phyloP scores from a whole-genome alignment of 768 basidiomycete genomes.

The Heimioporus sp. region DNA sequence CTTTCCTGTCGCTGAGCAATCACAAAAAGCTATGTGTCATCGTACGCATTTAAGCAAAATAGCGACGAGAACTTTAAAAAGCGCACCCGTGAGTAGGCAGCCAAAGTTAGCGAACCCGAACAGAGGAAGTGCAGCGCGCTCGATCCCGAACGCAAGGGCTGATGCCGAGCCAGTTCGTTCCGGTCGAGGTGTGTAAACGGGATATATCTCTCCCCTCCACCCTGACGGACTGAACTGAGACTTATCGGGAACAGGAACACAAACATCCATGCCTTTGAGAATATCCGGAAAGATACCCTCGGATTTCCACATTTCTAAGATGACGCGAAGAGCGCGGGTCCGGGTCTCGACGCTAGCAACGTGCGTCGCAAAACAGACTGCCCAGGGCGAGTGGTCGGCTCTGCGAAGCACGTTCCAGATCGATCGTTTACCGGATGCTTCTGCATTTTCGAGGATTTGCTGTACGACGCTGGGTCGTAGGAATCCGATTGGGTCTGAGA shows the following conservation, averaged over 20 bases:
- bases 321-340: conserved; percentile 8
- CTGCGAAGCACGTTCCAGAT: conserved; percentile 19
- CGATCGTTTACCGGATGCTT: conserved; percentile 3
- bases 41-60: too few relatives aligned
- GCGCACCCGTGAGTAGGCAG: conserved; percentile 39
- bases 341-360: conserved; percentile 13
- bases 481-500: conserved; percentile 18
- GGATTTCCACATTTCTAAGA: conserved; percentile 16
- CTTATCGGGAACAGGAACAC: not conserved
- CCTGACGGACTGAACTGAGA: conserved; percentile 7
- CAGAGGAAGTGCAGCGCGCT: conserved; percentile 43
- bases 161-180: conserved; percentile 1
- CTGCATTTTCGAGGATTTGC: conserved; percentile 11
- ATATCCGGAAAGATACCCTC: conserved; percentile 19
- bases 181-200: conserved; percentile 20
- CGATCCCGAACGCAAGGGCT: conserved; percentile 37
- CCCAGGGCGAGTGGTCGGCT: conserved; percentile 16
- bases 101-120: conserved; percentile 46
- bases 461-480: conserved; percentile 12
- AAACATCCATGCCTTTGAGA: conserved; percentile 13
- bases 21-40: conserved; percentile 31
- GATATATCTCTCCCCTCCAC: conserved; percentile 25
- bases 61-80: not conserved
- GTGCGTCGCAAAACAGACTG: conserved; percentile 18
- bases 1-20: conserved; percentile 27